phyloP scores from a whole-genome alignment of 805 yeast genomes.

The Cyberlindnera mycetangii region DNA sequence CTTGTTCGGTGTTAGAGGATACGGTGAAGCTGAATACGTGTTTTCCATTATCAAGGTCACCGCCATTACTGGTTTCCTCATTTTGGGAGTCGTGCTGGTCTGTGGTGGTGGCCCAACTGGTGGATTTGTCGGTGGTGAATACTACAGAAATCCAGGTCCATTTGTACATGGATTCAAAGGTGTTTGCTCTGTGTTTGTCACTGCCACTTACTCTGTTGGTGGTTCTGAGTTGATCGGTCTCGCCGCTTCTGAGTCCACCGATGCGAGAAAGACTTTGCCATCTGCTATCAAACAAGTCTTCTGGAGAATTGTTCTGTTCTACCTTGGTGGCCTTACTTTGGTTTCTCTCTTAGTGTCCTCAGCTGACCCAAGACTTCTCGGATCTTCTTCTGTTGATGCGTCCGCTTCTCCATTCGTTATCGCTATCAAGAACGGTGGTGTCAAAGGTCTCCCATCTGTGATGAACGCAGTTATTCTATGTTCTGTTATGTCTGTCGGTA shows the following conservation, averaged over 20 bases:
- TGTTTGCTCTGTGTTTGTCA: slow-evolving; percentile 50
- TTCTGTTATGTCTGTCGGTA: slow-evolving; percentile 45
- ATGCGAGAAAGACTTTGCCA: slow-evolving; percentile 48
- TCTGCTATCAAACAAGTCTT: slow-evolving; percentile 53
- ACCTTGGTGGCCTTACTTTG: slow-evolving; percentile 41
- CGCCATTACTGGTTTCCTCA: slow-evolving; percentile 51
- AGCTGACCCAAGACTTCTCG: slow-evolving; percentile 34
- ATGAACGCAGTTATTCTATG: slow-evolving; percentile 41
- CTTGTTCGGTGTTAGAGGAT: slow-evolving; percentile 52
- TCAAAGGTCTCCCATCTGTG: slow-evolving; percentile 36
- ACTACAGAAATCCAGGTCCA: slow-evolving; percentile 59
- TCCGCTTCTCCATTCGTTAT: slow-evolving; percentile 49
- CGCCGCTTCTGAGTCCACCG: slow-evolving; percentile 46
- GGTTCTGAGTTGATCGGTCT: slow-evolving; percentile 53
- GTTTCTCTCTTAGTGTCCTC: slow-evolving; percentile 48
- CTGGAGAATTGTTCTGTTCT: slow-evolving; percentile 51
- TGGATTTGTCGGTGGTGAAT: slow-evolving; percentile 42
- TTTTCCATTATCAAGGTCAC: slow-evolving; percentile 47
- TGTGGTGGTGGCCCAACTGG: slow-evolving; percentile 48
- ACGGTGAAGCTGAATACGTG: slow-evolving; percentile 52
- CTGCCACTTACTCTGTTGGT: slow-evolving; percentile 53
- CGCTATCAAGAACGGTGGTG: slow-evolving; percentile 38
- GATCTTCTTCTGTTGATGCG: slow-evolving; percentile 29
- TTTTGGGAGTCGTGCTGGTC: slow-evolving; percentile 47
- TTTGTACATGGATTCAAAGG: slow-evolving; percentile 58